These are phyloP conservation scores for Viridothelium virens DNA, from an alignment of 495 filamentous ascomycete species.

Conservation along the genomic window DNA sequence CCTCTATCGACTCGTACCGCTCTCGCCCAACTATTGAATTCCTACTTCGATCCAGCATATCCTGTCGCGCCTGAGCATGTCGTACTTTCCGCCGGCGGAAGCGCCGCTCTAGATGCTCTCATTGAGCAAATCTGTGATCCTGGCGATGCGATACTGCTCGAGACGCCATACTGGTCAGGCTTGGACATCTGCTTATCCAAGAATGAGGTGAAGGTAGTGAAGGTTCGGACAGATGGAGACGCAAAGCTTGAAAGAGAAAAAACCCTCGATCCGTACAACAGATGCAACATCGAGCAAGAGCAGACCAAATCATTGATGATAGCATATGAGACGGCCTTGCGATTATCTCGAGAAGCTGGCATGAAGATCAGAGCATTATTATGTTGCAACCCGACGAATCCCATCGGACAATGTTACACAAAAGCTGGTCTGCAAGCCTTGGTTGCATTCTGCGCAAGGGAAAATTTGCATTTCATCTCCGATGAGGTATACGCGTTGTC, in stretches of 20 bases:
- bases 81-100: conserved; percentile 34
- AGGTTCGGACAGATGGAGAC: not conserved
- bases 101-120: conserved; percentile 36
- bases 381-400: conserved; percentile 53
- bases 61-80: conserved; percentile 36
- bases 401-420: conserved; percentile 51
- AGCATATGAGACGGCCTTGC: not conserved
- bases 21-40: conserved; percentile 36
- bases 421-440: conserved; percentile 40
- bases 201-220: conserved; percentile 10
- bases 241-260: no score
- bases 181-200: conserved; percentile 20
- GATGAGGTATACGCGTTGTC: conserved; percentile 55
- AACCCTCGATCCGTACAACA: no score
- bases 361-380: not conserved
- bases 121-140: conserved; percentile 39
- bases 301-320: no score
- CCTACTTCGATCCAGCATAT: conserved; percentile 32
- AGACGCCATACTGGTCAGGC: conserved; percentile 34
- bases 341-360: not conserved
- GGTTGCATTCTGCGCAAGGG: conserved; percentile 47
- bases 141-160: conserved; percentile 41
- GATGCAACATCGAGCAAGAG: no score
- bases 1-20: conserved; percentile 30
- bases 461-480: conserved; percentile 51